Percentiles rank a stretch among this genome's conserved stretches.
These are phyloP conservation scores for Cytospora leucostoma DNA, from an alignment of 2,329 filamentous ascomycete species.

Conservation along the genomic window DNA sequence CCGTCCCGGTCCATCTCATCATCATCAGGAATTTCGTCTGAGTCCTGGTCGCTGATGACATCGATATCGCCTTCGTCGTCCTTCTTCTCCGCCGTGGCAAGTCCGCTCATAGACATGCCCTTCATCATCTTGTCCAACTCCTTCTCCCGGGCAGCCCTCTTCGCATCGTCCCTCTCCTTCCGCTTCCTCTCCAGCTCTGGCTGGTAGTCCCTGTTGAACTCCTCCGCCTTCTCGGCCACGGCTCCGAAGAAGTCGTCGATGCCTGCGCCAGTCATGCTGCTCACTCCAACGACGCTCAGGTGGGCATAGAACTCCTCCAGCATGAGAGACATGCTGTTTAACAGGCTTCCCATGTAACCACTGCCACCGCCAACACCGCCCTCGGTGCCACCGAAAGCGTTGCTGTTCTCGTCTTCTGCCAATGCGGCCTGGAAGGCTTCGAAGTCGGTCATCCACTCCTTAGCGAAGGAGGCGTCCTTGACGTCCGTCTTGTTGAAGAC, in stretches of 20 bases:
- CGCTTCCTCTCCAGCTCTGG: conserved; percentile 83
- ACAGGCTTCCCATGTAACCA: conserved; percentile 92
- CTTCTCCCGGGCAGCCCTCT: conserved; percentile 70
- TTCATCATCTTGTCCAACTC: conserved; percentile 94
- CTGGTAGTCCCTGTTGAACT: conserved; percentile 88
- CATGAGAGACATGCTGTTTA: conserved; percentile 98
- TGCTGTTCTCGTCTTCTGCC: conserved; percentile 74
- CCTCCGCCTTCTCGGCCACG: conserved; percentile 80
- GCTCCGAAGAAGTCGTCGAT: conserved; percentile 93
- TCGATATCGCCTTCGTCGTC: conserved; percentile 41
- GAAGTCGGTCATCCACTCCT: conserved; percentile 99
- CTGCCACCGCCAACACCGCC: conserved; percentile 67
- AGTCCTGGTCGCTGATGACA: conserved; percentile 54
- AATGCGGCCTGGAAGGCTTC: conserved; percentile 91
- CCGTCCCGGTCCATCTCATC: conserved; percentile 65
- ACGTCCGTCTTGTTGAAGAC: conserved; percentile 99
- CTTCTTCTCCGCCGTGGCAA: conserved; percentile 29
- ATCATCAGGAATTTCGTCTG: conserved; percentile 53
- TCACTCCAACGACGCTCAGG: conserved; percentile 88
- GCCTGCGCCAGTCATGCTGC: conserved; percentile 87
- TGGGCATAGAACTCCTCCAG: conserved; percentile 97
- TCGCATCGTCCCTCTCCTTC: conserved; percentile 73
- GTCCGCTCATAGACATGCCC: conserved; percentile 67
- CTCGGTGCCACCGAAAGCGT: conserved; percentile 73
- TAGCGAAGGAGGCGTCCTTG: conserved; percentile 85